These are phyloP conservation scores for Ilyonectria robusta DNA, from an alignment of 2,329 filamentous ascomycete genomes.

Conservation along the genomic window DNA sequence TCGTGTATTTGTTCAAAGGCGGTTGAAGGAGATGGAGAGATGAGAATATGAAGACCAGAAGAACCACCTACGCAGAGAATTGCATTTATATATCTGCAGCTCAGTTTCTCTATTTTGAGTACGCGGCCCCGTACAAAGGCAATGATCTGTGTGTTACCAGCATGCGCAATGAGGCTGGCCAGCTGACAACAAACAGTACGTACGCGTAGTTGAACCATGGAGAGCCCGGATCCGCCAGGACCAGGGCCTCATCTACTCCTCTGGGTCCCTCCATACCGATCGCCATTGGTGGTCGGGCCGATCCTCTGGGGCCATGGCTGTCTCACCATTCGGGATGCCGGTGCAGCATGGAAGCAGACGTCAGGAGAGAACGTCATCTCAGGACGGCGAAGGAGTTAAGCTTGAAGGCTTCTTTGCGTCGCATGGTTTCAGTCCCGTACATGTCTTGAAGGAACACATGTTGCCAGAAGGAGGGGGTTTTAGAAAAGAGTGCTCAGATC, in stretches of 20 bases:
- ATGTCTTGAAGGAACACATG: not conserved
- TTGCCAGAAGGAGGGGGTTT: conserved; percentile 4
- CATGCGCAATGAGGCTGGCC: not conserved
- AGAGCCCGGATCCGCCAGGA: conserved; percentile 13
- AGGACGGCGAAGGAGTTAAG: not conserved
- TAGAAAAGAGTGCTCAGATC: conserved; percentile 14
- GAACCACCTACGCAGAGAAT: not conserved
- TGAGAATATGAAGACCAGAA: not conserved
- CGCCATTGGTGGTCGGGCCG: conserved; percentile 15
- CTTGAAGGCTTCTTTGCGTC: not conserved
- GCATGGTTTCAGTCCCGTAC: not conserved
- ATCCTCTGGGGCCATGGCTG: conserved; percentile 19
- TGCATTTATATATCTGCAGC: not conserved
- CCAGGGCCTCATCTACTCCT: not conserved
- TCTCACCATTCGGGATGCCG: conserved; percentile 24
- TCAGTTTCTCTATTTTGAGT: not conserved
- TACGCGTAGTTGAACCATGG: conserved; percentile 3
- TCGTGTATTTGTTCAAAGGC: not conserved
- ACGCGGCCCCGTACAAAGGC: not conserved
- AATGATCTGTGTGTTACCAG: not conserved
- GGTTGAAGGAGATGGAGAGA: not conserved
- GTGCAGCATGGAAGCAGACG: not conserved
- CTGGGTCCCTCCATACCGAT: not conserved
- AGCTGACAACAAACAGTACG: not conserved
- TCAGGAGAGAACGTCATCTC: not conserved